A percentile compares a stretch with the other conserved stretches of the same genome.
Evolutionary conservation across 73 alveolate genomes (phyloP).

Genomic region (Paramecium bursaria): DNA sequence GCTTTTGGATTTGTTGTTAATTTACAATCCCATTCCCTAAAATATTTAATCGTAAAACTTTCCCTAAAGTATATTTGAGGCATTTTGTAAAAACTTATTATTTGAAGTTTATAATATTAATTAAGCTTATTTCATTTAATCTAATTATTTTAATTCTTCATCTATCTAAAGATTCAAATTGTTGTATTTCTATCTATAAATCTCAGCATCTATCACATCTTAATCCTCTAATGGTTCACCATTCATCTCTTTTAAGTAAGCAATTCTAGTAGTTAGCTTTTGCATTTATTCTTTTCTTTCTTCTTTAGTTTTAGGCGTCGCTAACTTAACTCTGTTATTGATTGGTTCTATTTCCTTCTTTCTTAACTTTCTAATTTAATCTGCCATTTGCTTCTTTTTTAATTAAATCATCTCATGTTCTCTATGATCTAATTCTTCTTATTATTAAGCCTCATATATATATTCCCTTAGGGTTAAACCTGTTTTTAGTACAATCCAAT

Average conservation of each 20-base stretch:
- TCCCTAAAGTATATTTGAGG: slow-evolving; percentile 35
- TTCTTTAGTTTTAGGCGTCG: not conserved
- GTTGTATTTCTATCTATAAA: not conserved
- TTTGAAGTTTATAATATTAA: not conserved
- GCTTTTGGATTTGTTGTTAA: not conserved
- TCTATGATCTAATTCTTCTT: too few species aligned
- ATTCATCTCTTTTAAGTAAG: slow-evolving; percentile 32
- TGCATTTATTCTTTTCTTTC: not conserved
- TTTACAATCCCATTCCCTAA: slow-evolving; percentile 11
- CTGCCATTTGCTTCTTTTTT: not conserved
- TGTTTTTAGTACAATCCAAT: too few species aligned
- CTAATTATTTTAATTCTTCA: slow-evolving; percentile 9
- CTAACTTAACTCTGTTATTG: too few species aligned
- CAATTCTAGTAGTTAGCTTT: slow-evolving; percentile 7
- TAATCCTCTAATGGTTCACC: slow-evolving; percentile 31
- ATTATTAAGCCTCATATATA: too few species aligned
- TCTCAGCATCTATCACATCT: slow-evolving; percentile 19
- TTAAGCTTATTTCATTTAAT: slow-evolving; percentile 1
- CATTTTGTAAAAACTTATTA: slow-evolving; percentile 1
- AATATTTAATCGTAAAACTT: slow-evolving; percentile 8
- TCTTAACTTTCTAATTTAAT: slow-evolving; percentile 4
- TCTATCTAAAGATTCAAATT: slow-evolving; percentile 20
- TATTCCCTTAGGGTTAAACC: too few species aligned
- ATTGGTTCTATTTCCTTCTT: not conserved
- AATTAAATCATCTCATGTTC: not conserved